These are phyloP conservation scores for Puccinia triticina DNA, from an alignment of 1,284 basidiomycete species.

Conservation along the genomic window DNA sequence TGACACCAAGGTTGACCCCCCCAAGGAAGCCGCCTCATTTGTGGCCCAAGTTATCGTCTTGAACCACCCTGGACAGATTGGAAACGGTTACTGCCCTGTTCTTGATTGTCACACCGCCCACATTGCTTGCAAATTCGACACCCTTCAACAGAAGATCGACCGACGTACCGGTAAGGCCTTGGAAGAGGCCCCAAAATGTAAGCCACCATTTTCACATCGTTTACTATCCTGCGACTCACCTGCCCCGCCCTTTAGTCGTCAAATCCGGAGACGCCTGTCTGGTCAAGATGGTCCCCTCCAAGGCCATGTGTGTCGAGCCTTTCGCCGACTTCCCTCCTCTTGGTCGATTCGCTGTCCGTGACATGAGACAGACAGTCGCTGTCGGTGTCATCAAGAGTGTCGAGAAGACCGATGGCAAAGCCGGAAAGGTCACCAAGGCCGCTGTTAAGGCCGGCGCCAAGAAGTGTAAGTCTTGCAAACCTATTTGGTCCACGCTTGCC, in stretches of 20 bases:
- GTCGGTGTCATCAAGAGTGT: constrained; percentile 97
- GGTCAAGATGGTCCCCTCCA: constrained; percentile 93
- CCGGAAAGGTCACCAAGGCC: constrained; percentile 63
- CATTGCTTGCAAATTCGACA: constrained; percentile 99
- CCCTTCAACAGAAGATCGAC: constrained; percentile 99
- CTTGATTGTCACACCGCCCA: constrained; percentile 99
- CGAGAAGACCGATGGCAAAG: constrained; percentile 83
- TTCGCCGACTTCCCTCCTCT: constrained; percentile 83
- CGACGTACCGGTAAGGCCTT: constrained; percentile 92
- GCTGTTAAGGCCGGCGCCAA: constrained; percentile 69
- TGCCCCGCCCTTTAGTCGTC: constrained; percentile 36
- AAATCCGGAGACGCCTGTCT: constrained; percentile 72
- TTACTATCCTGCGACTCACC: constrained; percentile 58
- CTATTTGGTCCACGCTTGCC: not conserved
- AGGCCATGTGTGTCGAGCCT: constrained; percentile 75
- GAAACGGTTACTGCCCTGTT: constrained; percentile 94
- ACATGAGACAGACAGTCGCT: constrained; percentile 74
- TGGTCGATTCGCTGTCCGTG: constrained; percentile 82
- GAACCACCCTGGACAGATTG: constrained; percentile 99
- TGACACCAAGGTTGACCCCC: constrained; percentile 99
- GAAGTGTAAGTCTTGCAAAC: constrained; percentile 37
- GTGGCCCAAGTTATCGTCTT: constrained; percentile 99
- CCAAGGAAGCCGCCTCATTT: constrained; percentile 99
- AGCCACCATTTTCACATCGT: constrained; percentile 75
- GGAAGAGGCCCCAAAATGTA: constrained; percentile 81